Evolutionary conservation across 73 alveolate species (phyloP).

Genomic region (Symbiodinium natans): DNA sequence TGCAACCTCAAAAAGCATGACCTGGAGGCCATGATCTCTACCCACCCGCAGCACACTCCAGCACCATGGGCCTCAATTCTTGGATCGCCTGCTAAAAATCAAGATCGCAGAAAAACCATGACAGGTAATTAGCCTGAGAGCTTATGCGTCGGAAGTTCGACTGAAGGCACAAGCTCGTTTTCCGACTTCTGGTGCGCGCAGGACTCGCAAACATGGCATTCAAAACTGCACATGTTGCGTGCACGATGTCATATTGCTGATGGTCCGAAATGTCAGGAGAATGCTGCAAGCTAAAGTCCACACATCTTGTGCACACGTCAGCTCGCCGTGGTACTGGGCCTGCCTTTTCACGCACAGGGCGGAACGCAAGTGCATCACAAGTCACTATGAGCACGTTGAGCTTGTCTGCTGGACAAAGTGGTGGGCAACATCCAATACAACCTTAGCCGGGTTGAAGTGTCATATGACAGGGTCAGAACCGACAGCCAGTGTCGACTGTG

Average conservation of each 20-base stretch:
- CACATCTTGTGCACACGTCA: background rate
- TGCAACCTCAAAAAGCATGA: no score
- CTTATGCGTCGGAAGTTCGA: background rate
- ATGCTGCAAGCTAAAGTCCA: background rate
- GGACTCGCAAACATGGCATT: background rate
- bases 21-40: no score
- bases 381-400: background rate
- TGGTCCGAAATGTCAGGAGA: no score
- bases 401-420: background rate
- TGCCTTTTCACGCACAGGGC: no score
- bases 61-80: no score
- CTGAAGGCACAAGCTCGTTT: background rate
- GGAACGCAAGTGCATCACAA: no score
- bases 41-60: no score
- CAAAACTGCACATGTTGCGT: background rate
- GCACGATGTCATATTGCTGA: background rate
- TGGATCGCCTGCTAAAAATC: background rate
- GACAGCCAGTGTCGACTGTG: no score
- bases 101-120: no score
- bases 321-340: background rate
- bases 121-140: no score
- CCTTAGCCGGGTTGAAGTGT: background rate
- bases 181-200: background rate
- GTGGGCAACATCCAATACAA: background rate
- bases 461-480: no score